A percentile compares a stretch with the other conserved stretches of the same genome.
These are phyloP conservation scores for Luffa aegyptiaca DNA, from an alignment of 306 rosid species.

Conservation along the genomic window DNA sequence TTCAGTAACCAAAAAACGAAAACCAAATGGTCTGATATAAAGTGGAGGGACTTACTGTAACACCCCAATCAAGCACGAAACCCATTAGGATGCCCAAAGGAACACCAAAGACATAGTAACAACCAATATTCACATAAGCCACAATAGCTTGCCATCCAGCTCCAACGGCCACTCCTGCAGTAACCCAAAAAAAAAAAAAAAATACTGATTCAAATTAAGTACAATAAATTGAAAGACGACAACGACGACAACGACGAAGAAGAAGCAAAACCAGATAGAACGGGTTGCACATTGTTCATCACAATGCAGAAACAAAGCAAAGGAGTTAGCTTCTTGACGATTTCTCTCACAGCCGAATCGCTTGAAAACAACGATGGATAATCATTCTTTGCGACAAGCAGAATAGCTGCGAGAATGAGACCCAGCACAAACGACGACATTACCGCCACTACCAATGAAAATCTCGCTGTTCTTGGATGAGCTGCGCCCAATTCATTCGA, in stretches of 20 bases:
- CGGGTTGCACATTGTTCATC: slow-evolving; percentile 73
- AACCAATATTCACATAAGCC: slow-evolving; percentile 59
- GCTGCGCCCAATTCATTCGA: slow-evolving; percentile 85
- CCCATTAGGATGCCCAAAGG: slow-evolving; percentile 69
- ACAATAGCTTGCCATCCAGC: slow-evolving; percentile 83
- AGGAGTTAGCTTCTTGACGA: slow-evolving; percentile 55
- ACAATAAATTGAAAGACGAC: not conserved
- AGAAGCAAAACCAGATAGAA: slow-evolving; percentile 44
- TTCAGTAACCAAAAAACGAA: no score
- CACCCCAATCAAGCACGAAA: slow-evolving; percentile 40
- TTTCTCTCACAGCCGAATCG: slow-evolving; percentile 29
- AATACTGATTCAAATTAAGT: not conserved
- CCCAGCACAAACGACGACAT: slow-evolving; percentile 30
- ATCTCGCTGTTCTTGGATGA: slow-evolving; percentile 79
- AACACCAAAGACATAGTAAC: slow-evolving; percentile 63
- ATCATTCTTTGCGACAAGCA: slow-evolving; percentile 20
- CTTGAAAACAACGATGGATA: slow-evolving; percentile 54
- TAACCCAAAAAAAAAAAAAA: not conserved
- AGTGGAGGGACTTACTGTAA: slow-evolving; percentile 16
- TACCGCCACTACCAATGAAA: slow-evolving; percentile 63
- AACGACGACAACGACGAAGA: no score
- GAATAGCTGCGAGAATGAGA: slow-evolving; percentile 23
- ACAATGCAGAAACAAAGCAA: slow-evolving; percentile 54
- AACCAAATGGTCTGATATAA: no score
- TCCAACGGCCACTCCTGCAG: slow-evolving; percentile 70